These are phyloP conservation scores for Angomonas deanei DNA, from an alignment of 208 protist genomes.

Conservation along the genomic window DNA sequence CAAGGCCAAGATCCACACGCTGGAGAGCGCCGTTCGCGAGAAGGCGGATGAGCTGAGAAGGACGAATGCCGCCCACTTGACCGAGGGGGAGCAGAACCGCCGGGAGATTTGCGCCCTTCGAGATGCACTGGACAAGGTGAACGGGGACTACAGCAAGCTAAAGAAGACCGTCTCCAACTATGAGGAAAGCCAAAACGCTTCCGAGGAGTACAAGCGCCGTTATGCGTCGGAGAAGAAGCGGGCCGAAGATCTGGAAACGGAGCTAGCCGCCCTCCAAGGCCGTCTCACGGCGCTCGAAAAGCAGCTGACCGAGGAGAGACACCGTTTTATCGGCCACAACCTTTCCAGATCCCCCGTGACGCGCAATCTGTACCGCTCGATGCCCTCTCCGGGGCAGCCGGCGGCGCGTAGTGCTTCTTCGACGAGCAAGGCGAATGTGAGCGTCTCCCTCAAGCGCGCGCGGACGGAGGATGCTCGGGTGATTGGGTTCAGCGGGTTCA, in stretches of 20 bases:
- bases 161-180: slow-evolving; percentile 20
- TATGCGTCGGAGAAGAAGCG: slow-evolving; percentile 41
- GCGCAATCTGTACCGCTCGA: slow-evolving; percentile 12
- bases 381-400: slow-evolving; percentile 5
- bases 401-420: not conserved
- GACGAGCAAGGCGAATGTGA: not conserved
- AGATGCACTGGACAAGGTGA: slow-evolving; percentile 30
- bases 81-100: slow-evolving; percentile 28
- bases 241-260: slow-evolving; percentile 43
- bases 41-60: slow-evolving; percentile 35
- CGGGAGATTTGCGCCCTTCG: slow-evolving; percentile 35
- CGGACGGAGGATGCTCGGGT: slow-evolving; percentile 77
- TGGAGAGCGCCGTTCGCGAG: slow-evolving; percentile 50
- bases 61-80: slow-evolving; percentile 41
- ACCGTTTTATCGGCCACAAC: slow-evolving; percentile 35
- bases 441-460: slow-evolving; percentile 33
- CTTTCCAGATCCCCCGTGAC: slow-evolving; percentile 17
- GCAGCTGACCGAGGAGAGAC: slow-evolving; percentile 60
- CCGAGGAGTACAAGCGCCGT: slow-evolving; percentile 31
- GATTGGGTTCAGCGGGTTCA: slow-evolving; percentile 83
- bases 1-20: slow-evolving; percentile 45
- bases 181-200: slow-evolving; percentile 29
- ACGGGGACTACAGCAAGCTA: slow-evolving; percentile 32
- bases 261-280: slow-evolving; percentile 52
- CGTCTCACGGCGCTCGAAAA: slow-evolving; percentile 61